Evolutionary conservation across 1,139 yeast genomes (phyloP), one percentile per base, ranked within the genome.

Genomic region (Suhomyces coccinellae): DNA sequence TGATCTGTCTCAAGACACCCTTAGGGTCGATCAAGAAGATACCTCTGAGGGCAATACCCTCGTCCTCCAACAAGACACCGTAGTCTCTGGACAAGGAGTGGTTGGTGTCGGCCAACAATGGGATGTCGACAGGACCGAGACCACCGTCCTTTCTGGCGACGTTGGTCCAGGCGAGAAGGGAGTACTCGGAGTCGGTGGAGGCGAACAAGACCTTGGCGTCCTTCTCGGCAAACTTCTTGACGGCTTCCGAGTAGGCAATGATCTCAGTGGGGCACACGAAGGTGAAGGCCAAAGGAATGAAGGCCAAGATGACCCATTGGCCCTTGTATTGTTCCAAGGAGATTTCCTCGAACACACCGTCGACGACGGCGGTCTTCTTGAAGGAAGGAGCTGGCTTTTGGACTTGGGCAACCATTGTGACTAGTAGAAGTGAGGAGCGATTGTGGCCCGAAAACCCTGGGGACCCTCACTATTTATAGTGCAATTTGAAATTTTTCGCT

Each of bases 251-350:
- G 85, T 89, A 93, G 62, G 98, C 98, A 74, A 93, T 85, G 78
- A 91, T 90, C 80, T 91, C 98, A 57, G 98, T 93, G 70, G 98
- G 99, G 77, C 99, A 93, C 56, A 93, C 98, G 62, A 93, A 93
- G 54, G 99, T 93, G 90, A 93, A 93, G 47, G 98, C 98, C 81
- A 91, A 80, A 73, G 99, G 99, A 71, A 93, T 86, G 79, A 93
- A 93, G 56, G 95, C 98, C 65, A 93, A 80, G 57, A 93, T 76
- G 55, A 93, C 97, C 96, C 97, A 93, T 77, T 93, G 88, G 67
- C 98, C 98, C 79, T 86, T 85, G 87, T 85, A 91, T 77, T 88
- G 87, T 64, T 90, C 97, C 62, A 93, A 83, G 50, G 96, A 80
- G 62, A 93, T 80, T 67, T 91, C 97, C 78, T 91, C 97, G 69